These are phyloP conservation scores for Tilletia setariae DNA, from an alignment of 1,284 basidiomycete species.

Conservation along the genomic window DNA sequence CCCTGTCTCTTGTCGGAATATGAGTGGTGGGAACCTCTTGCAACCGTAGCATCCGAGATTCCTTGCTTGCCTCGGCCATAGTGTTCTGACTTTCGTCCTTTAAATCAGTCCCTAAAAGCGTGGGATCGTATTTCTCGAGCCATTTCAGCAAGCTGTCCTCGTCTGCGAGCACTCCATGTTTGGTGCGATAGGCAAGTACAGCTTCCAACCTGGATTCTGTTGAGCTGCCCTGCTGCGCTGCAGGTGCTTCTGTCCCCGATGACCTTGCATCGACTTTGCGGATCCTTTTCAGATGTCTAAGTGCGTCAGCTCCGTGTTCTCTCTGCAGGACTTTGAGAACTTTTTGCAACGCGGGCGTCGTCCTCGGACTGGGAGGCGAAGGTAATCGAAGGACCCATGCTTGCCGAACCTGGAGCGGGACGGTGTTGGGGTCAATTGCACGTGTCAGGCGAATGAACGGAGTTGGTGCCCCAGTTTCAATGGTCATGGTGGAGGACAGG, in stretches of 20 bases:
- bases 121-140: background rate
- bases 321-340: background rate
- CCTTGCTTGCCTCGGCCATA: constrained; percentile 13
- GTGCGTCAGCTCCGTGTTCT: background rate
- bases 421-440: background rate
- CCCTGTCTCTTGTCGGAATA: constrained; percentile 69
- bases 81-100: constrained; percentile 25
- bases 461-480: too few species aligned
- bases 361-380: background rate
- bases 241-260: background rate
- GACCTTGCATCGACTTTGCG: background rate
- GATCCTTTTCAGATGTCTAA: constrained; percentile 3
- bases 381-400: constrained; percentile 4
- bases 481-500: too few species aligned
- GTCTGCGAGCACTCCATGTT: background rate
- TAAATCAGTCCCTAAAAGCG: background rate
- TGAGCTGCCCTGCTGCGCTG: background rate
- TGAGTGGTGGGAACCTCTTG: constrained; percentile 67
- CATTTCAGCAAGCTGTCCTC: background rate
- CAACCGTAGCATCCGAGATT: constrained; percentile 57
- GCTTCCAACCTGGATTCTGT: background rate
- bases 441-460: constrained; percentile 6
- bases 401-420: background rate
- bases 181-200: background rate
- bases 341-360: background rate